Conservation (phyloP, 2,329 filamentous ascomycete genomes). For the Nemania serpens region DNA sequence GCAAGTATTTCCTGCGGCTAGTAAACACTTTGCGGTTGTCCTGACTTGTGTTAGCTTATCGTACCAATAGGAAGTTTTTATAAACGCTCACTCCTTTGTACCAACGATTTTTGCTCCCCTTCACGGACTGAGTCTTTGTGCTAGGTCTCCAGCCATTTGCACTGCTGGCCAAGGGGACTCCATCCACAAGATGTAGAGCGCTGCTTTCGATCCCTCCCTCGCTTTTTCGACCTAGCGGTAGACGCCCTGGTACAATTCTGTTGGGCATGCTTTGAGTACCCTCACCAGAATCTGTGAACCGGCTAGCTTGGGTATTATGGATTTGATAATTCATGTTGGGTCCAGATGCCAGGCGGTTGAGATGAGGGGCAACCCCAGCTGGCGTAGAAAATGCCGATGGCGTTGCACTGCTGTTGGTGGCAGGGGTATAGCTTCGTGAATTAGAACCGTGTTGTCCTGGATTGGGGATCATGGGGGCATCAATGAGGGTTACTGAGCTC, state of each 20-base stretch:
- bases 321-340: not conserved
- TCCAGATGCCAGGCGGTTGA: not conserved
- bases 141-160: not conserved
- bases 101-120: conserved; percentile 13
- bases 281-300: not conserved
- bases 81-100: conserved; percentile 24
- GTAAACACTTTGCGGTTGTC: conserved; percentile 24
- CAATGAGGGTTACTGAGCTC: not conserved
- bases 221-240: not conserved
- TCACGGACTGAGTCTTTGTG: not conserved
- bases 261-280: not conserved
- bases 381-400: not conserved
- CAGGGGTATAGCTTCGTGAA: not conserved
- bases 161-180: not conserved
- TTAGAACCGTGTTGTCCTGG: not conserved
- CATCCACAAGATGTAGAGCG: not conserved
- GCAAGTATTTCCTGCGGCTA: not conserved
- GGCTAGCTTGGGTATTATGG: not conserved
- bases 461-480: not conserved
- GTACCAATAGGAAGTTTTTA: conserved; percentile 5
- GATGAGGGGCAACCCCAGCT: not conserved
- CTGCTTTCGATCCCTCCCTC: not conserved
- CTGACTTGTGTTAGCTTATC: conserved; percentile 22
- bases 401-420: not conserved
- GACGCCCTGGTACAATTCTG: not conserved